These are phyloP conservation scores for Pseudohyphozyma bogoriensis DNA, from an alignment of 768 basidiomycete species.

Conservation along the genomic window DNA sequence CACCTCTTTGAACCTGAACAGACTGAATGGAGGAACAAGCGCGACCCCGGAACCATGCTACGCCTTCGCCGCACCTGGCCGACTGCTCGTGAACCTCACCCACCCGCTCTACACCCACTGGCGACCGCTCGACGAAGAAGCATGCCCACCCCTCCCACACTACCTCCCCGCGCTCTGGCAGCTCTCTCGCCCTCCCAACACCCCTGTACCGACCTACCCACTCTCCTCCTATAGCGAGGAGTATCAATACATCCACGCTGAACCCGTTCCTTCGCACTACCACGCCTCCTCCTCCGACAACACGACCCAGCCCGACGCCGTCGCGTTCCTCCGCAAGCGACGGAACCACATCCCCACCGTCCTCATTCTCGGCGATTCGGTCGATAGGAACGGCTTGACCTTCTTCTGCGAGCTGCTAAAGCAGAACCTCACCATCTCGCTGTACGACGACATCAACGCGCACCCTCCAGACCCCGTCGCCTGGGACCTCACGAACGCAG, in stretches of 20 bases:
- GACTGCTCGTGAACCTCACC: constrained; percentile 26
- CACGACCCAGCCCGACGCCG: constrained; percentile 1
- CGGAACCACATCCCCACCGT: constrained; percentile 16
- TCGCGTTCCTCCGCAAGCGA: constrained; percentile 19
- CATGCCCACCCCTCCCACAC: constrained; percentile 12
- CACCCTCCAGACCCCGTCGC: constrained; percentile 14
- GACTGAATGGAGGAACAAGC: too few relatives aligned
- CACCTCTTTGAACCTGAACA: too few relatives aligned
- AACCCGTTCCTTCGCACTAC: constrained; percentile 3
- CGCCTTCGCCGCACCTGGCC: constrained; percentile 13
- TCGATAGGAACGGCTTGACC: constrained; percentile 28
- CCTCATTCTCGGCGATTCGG: constrained; percentile 26
- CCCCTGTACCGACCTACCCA: constrained; percentile 4
- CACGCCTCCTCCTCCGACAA: neutral
- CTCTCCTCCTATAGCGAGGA: constrained; percentile 11
- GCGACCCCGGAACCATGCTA: constrained; percentile 12
- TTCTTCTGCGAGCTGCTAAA: constrained; percentile 29
- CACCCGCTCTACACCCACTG: constrained; percentile 23
- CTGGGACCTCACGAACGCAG: constrained; percentile 11
- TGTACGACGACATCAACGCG: constrained; percentile 16
- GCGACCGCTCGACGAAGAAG: constrained; percentile 8
- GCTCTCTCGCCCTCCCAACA: constrained; percentile 9
- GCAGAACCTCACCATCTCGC: constrained; percentile 22
- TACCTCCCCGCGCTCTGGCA: constrained; percentile 28
- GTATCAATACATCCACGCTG: constrained; percentile 16